Base-by-base conservation (phyloP, 2,329 filamentous ascomycete genomes). In the Aspergillus neoniger region DNA sequence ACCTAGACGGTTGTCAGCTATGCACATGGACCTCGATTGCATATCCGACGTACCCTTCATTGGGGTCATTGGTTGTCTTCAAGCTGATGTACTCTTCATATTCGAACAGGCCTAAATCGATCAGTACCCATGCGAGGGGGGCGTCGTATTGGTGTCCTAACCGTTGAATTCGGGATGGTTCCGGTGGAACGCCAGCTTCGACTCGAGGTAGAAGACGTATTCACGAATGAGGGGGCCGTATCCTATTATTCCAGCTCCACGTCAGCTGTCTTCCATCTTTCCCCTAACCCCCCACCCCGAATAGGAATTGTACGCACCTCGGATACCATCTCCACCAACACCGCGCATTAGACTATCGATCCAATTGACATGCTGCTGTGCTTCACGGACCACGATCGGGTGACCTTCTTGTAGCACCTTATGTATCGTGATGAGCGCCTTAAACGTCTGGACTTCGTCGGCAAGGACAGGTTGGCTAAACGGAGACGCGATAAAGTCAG, bases 41-140 rank as follows among this genome's bases (percentile, higher is more conserved):
- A 23, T 28, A 21, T 21, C n/a, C 17, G 47, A 51, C 73, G 52
- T 89, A 94, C 74, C 95, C 95, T 80, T 99, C 95, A 73, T 99
- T 98, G 4, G 95, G 95, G 77, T 99, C 95, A 76, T 98, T 97
- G 81, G 96, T 98, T 28, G 92, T 92, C 81, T 96, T 98, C 75
- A 99, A 83, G 74, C 92, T 96, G 76, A 98, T 93, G 76, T 99
- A 99, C 76, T 99, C 95, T 80, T 98, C 94, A 74, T 99, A 99
- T 76, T 99, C 95, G 72, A 99, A 99, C 1, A 94, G 92, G 62
- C 85, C 83, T 86, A 36, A 30, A 39, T 51, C 14, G 21, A 28
- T 67, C 23, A 62, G 58, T 43, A 55, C 39, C 10, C 19, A 15
- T 21, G 19, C 23, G 10, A 19, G 9, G 41, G 32, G 23, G 6